Percentiles rank a stretch among this genome's conserved stretches.
Conservation (phyloP, 257 asterid species). For the Fraxinus anomala region DNA sequence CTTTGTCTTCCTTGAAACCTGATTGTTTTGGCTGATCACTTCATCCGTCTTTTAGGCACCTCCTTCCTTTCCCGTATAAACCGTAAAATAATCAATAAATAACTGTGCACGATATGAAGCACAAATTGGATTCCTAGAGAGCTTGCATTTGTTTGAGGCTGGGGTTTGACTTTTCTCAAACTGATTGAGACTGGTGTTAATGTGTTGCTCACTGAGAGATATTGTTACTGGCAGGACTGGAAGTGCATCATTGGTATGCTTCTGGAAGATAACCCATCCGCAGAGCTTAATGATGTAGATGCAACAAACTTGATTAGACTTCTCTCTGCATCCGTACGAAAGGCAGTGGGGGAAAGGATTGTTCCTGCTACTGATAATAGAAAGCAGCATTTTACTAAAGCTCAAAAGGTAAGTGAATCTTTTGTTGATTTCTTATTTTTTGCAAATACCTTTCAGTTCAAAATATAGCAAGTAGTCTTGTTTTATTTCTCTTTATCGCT, state of each 20-base stretch:
- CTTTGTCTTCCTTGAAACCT: neutral
- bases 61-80: conserved; percentile 4
- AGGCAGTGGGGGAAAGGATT: conserved; percentile 95
- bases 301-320: conserved; percentile 91
- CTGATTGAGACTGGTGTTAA: conserved; percentile 22
- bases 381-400: conserved; percentile 70
- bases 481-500: conserved; percentile 3
- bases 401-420: conserved; percentile 62
- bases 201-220: conserved; percentile 24
- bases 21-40: conserved; percentile 1
- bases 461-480: conserved; percentile 4
- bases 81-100: conserved; percentile 14
- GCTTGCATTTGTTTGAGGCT: conserved; percentile 10
- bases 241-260: conserved; percentile 85
- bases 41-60: neutral
- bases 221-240: conserved; percentile 74
- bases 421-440: conserved; percentile 17
- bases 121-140: conserved; percentile 18
- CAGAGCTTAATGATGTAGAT: conserved; percentile 83
- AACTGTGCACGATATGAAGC: conserved; percentile 16
- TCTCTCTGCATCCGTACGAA: conserved; percentile 77
- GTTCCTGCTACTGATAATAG: conserved; percentile 90
- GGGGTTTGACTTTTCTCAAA: conserved; percentile 28
- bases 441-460: conserved; percentile 8
- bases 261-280: conserved; percentile 68